Evolutionary conservation across 2,329 filamentous ascomycete genomes (phyloP).

Genomic region (Penicillium frequentans): DNA sequence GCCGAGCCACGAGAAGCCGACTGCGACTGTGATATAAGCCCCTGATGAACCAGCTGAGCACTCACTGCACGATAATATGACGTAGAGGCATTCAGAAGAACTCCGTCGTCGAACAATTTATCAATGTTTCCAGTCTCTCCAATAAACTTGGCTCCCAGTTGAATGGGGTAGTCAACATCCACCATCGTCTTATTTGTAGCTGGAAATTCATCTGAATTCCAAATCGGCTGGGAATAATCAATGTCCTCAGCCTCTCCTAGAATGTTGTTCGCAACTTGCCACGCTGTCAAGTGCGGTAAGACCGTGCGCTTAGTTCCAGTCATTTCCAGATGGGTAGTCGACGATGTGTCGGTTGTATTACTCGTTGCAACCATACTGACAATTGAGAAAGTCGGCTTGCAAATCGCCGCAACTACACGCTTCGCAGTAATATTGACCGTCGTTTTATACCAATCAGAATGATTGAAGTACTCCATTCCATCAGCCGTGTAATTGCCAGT

Average conservation of each 20-base stretch:
- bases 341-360: neutral
- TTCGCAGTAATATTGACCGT: neutral
- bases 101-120: neutral
- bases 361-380: neutral
- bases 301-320: neutral
- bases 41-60: conserved; percentile 7
- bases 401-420: neutral
- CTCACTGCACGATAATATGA: conserved; percentile 6
- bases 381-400: neutral
- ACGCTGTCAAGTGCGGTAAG: neutral
- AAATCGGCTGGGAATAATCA: neutral
- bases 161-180: neutral
- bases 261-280: neutral
- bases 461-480: neutral
- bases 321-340: neutral
- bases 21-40: neutral
- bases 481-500: neutral
- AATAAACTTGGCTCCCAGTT: conserved; percentile 1
- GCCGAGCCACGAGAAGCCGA: neutral
- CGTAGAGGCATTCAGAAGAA: neutral
- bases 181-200: neutral
- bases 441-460: neutral
- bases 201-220: neutral
- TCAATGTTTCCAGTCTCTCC: neutral
- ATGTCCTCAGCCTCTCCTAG: neutral